A percentile compares a stretch with the other conserved stretches of the same genome.
These are phyloP conservation scores for Cytidiella melzeri DNA, from an alignment of 768 basidiomycete species.

Conservation along the genomic window DNA sequence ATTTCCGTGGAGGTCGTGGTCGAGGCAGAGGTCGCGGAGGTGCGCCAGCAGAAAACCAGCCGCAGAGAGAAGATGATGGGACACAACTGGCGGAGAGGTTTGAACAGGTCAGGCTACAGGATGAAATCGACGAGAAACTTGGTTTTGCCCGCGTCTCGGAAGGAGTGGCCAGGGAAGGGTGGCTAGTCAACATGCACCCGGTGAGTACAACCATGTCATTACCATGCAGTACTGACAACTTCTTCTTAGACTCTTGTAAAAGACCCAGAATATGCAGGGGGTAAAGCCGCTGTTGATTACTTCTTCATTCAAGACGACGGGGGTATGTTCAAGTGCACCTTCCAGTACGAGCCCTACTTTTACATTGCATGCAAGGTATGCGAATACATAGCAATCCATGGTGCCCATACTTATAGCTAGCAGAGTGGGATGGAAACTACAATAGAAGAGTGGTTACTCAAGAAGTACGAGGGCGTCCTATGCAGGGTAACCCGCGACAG, in stretches of 20 bases:
- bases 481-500: slow-evolving; percentile 70
- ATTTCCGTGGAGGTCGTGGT: slow-evolving; percentile 39
- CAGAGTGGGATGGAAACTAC: slow-evolving; percentile 81
- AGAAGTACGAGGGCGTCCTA: slow-evolving; percentile 86
- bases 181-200: slow-evolving; percentile 99
- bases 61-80: slow-evolving; percentile 83
- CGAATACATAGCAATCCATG: slow-evolving; percentile 2
- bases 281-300: slow-evolving; percentile 88
- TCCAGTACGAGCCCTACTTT: slow-evolving; percentile 93
- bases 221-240: neutral
- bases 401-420: neutral
- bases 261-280: slow-evolving; percentile 78
- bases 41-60: slow-evolving; percentile 39
- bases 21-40: slow-evolving; percentile 43
- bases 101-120: slow-evolving; percentile 65
- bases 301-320: slow-evolving; percentile 99
- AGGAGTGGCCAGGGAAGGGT: slow-evolving; percentile 74
- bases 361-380: slow-evolving; percentile 85
- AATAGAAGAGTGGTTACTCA: slow-evolving; percentile 94
- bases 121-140: slow-evolving; percentile 91
- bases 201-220: slow-evolving; percentile 39
- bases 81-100: slow-evolving; percentile 82
- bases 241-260: slow-evolving; percentile 69
- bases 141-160: slow-evolving; percentile 82
- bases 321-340: slow-evolving; percentile 90